These are phyloP conservation scores for Mimosa bimucronata DNA, from an alignment of 306 rosid species.

Conservation along the genomic window DNA sequence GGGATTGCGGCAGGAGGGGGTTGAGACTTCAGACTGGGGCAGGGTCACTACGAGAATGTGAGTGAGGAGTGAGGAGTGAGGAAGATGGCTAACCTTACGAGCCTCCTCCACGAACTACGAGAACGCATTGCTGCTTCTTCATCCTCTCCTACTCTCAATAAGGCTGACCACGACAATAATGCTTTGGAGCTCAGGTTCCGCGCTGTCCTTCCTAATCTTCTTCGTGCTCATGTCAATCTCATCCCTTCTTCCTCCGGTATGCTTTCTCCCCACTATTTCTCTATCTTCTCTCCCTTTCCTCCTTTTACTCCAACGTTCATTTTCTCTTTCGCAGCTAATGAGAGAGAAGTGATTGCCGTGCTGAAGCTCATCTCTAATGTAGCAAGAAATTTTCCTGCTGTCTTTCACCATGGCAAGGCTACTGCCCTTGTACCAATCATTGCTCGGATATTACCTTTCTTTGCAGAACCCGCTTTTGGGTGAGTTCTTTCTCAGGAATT, in stretches of 20 bases:
- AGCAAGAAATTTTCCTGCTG: constrained; percentile 76
- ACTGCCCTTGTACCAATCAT: constrained; percentile 60
- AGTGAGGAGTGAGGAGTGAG: not conserved
- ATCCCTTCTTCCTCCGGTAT: constrained; percentile 73
- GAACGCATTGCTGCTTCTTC: constrained; percentile 80
- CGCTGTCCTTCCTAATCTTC: constrained; percentile 81
- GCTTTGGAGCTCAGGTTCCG: constrained; percentile 79
- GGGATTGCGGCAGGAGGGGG: no score
- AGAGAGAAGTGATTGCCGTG: constrained; percentile 74
- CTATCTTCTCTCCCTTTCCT: not conserved
- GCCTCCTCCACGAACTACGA: constrained; percentile 79
- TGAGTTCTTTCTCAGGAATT: constrained; percentile 22
- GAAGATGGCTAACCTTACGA: constrained; percentile 63
- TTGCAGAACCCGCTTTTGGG: constrained; percentile 71
- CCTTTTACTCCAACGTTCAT: not conserved
- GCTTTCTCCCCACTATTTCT: not conserved
- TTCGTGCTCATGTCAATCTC: constrained; percentile 64
- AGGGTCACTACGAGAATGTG: constrained; percentile 28
- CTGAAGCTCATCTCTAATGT: constrained; percentile 72
- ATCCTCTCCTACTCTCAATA: constrained; percentile 48
- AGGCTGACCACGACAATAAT: constrained; percentile 60
- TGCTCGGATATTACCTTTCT: constrained; percentile 80
- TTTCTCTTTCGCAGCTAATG: constrained; percentile 45
- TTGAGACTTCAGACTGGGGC: no score
- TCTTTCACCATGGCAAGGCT: constrained; percentile 71